Evolutionary conservation across 306 rosid genomes (phyloP), one percentile per base, ranked within the genome.

Genomic region (Cucurbita maxima): DNA sequence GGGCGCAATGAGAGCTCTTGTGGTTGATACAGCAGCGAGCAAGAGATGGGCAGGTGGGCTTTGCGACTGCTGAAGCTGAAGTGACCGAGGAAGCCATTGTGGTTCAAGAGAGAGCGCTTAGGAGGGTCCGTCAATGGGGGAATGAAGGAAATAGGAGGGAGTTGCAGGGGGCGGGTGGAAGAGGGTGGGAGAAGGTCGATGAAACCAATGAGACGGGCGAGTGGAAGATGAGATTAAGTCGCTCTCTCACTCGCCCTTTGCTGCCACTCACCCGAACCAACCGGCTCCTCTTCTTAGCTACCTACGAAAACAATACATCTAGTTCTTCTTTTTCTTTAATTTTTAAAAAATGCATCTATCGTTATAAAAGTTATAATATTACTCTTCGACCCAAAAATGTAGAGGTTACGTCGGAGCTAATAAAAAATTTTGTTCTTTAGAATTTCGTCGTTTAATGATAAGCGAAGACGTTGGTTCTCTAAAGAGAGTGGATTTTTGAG

Each of bases 21-120:
- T 3, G 60, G 20, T 54, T 72, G 34, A 25, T 66, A 47, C 40
- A 77, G 36, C 58, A 52, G 72, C 67, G 79, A 73, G 76, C 66
- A 14, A 76, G 68, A 76, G 80, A 50, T 68, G 76, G 53, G 58
- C 76, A 75, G 30, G 88, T 30, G 60, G 87, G 58, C 61, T 81
- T 83, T 61, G 87, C 73, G 54, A 81, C 70, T 12, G 82, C 75
- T 9, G 87, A 75, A 19, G 87, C 78, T 36, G 90, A 72, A 36
- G 88, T 79, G 13, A 83, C 74, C 9, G 82, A 58, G 8, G 82
- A 78, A 74, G 85, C 81, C 63, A 81, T 81, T 74, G 15, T 19
- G 72, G 34, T 40, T 63, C 4, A 18, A 61, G 36, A 59, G 79
- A 43, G 78, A 52, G 43, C 57, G 72, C 78, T 52, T 40, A 43